Conservation (phyloP, 495 filamentous ascomycete genomes). For the Hypoxylon perforatum region DNA sequence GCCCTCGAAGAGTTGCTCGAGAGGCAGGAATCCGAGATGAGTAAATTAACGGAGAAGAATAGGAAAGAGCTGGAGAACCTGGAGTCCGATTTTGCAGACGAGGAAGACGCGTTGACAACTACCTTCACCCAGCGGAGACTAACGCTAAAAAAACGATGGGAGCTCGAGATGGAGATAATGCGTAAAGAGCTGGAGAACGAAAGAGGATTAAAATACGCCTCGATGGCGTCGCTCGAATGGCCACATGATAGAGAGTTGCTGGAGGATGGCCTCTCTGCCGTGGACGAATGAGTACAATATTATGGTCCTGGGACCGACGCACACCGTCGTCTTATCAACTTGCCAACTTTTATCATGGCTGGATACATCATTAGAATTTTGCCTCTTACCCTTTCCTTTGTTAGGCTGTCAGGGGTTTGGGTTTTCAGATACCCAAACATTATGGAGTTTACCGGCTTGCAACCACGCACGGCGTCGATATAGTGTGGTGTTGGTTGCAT, state of each 20-base stretch:
- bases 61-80: conserved; percentile 63
- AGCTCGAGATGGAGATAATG: conserved; percentile 70
- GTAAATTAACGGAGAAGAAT: conserved; percentile 63
- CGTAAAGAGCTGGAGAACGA: conserved; percentile 67
- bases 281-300: conserved; percentile 27
- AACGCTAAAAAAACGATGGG: conserved; percentile 67
- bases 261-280: conserved; percentile 32
- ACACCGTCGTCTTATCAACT: neutral
- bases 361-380: neutral
- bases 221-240: conserved; percentile 60
- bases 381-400: conserved; percentile 2
- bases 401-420: neutral
- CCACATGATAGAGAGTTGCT: conserved; percentile 37
- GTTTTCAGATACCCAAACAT: conserved; percentile 6
- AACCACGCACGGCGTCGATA: conserved; percentile 9
- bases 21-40: conserved; percentile 73
- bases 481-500: conserved; percentile 3
- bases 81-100: conserved; percentile 65
- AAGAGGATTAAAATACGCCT: conserved; percentile 61
- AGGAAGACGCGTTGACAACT: conserved; percentile 62
- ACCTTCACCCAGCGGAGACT: conserved; percentile 63
- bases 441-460: conserved; percentile 6
- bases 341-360: neutral
- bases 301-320: neutral
- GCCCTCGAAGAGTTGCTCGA: conserved; percentile 72